A percentile compares a stretch with the other conserved stretches of the same genome.
phyloP scores from a whole-genome alignment of 192 early-diverging fungal species.

The Fimicolochytrium jonesii region DNA sequence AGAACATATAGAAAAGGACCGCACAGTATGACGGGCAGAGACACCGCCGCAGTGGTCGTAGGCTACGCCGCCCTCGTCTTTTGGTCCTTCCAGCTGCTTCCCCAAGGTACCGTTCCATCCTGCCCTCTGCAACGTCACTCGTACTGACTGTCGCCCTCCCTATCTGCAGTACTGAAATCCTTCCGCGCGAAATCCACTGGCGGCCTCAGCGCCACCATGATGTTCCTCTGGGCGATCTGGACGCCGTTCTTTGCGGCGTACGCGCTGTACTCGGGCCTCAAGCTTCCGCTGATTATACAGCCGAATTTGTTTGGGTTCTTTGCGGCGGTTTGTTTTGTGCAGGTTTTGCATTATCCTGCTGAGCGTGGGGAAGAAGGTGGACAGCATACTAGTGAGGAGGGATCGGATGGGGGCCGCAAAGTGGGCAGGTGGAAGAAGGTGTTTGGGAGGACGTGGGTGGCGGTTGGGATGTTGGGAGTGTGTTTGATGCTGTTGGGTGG shows the following conservation, averaged over 20 bases:
- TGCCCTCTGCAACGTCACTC: no score
- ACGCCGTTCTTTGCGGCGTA: conserved; percentile 14
- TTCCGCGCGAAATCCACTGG: background rate
- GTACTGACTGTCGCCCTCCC: background rate
- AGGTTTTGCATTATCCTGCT: conserved; percentile 17
- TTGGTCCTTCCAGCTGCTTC: conserved; percentile 23
- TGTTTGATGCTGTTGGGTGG: conserved; percentile 1
- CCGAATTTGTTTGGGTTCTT: conserved; percentile 30
- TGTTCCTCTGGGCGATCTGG: conserved; percentile 24
- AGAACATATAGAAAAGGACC: no score
- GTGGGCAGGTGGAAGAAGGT: no score
- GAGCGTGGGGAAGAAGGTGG: no score
- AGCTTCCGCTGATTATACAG: conserved; percentile 11
- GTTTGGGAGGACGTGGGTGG: no score
- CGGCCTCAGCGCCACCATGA: conserved; percentile 11
- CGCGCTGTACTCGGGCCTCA: conserved; percentile 2
- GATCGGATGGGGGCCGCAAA: no score
- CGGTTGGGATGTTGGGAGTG: background rate
- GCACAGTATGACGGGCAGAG: background rate
- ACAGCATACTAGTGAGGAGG: no score
- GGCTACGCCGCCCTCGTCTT: conserved; percentile 18
- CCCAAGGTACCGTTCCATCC: conserved; percentile 11
- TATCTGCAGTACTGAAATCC: conserved; percentile 6
- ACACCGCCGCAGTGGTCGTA: conserved; percentile 4
- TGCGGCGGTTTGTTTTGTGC: conserved; percentile 15